These are phyloP conservation scores for Penicillium goetzii DNA, from an alignment of 495 filamentous ascomycete genomes.

Conservation along the genomic window DNA sequence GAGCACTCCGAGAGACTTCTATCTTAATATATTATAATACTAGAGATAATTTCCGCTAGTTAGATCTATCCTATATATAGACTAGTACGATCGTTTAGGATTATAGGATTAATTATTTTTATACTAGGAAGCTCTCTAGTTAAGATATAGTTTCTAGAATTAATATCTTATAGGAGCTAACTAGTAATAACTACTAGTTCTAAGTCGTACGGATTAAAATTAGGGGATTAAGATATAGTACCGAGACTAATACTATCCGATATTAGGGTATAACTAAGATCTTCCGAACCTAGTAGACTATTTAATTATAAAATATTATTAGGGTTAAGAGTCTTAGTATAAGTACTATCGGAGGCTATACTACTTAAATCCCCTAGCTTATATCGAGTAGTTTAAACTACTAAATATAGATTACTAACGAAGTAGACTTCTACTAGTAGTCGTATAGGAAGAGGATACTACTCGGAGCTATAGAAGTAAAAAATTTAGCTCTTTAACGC, in stretches of 20 bases:
- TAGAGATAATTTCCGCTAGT: not conserved
- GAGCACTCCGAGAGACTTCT: too few species aligned
- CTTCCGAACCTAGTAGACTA: too few species aligned
- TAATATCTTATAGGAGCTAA: not conserved
- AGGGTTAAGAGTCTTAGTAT: too few species aligned
- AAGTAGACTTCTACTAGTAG: slow-evolving; percentile 17
- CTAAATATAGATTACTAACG: slow-evolving; percentile 2
- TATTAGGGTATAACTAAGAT: too few species aligned
- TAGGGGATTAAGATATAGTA: too few species aligned
- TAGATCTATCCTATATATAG: not conserved
- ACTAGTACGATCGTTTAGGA: not conserved
- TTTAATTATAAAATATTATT: too few species aligned
- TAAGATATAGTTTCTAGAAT: not conserved
- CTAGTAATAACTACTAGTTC: not conserved
- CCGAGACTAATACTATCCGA: too few species aligned
- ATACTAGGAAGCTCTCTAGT: not conserved
- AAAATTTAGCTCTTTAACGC: not conserved
- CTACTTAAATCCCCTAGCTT: too few species aligned
- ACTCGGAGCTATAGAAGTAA: slow-evolving; percentile 6
- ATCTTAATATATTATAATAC: too few species aligned
- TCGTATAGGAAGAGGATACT: slow-evolving; percentile 15
- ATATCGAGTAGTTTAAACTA: not conserved
- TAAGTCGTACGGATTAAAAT: not conserved
- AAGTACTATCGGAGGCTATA: too few species aligned
- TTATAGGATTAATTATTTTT: not conserved